phyloP scores from a whole-genome alignment of 179 eudicot species.

The Drosera spatulata region DNA sequence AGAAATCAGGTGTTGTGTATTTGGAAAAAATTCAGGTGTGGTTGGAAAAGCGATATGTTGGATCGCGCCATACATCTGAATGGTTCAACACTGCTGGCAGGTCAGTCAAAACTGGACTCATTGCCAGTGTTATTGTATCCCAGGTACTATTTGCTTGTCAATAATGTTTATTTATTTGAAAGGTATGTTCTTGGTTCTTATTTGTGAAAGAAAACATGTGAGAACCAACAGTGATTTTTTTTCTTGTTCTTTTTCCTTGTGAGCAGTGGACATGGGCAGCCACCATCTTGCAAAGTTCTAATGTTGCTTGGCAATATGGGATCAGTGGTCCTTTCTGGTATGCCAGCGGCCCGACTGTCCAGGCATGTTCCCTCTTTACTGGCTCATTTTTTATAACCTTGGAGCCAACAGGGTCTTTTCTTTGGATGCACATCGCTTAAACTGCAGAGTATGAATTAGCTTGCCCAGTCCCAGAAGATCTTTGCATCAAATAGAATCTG shows the following conservation, averaged over 20 bases:
- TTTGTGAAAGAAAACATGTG: no score
- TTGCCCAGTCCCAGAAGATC: no score
- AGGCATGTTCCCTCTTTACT: conserved; percentile 29
- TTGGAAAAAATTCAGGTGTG: conserved; percentile 43
- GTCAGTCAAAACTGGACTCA: conserved; percentile 89
- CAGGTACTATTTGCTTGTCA: conserved; percentile 32
- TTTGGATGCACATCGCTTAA: no score
- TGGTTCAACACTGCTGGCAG: conserved; percentile 98
- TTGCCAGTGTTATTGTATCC: conserved; percentile 95
- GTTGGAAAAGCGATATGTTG: conserved; percentile 87
- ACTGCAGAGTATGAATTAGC: no score
- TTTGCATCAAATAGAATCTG: no score
- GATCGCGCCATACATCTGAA: conserved; percentile 75
- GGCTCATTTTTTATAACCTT: not conserved
- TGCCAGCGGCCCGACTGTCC: conserved; percentile 89
- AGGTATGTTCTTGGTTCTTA: not conserved
- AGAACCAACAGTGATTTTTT: no score
- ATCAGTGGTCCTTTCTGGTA: conserved; percentile 98
- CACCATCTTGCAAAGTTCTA: conserved; percentile 86
- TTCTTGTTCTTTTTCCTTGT: not conserved
- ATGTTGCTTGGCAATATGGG: conserved; percentile 95
- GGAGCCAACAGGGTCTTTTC: no score
- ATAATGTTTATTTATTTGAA: no score
- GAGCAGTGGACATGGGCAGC: conserved; percentile 97
- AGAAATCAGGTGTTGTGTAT: not conserved